phyloP scores from a whole-genome alignment of 495 filamentous ascomycete genomes.

The Xylaria castorea region DNA sequence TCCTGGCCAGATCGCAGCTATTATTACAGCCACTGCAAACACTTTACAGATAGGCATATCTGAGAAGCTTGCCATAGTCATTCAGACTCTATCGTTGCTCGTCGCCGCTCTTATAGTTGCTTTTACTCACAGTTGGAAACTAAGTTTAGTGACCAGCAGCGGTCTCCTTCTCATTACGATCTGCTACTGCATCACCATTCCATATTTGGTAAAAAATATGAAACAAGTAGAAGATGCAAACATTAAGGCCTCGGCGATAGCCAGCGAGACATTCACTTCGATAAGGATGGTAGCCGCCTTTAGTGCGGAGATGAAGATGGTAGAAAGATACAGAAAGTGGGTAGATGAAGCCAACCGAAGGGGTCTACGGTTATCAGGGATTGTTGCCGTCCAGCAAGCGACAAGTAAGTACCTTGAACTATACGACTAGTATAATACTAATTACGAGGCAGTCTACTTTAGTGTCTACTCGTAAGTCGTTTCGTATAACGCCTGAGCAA shows the following conservation, averaged over 20 bases:
- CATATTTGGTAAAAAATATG: constrained; percentile 63
- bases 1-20: constrained; percentile 59
- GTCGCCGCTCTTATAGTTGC: constrained; percentile 60
- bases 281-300: constrained; percentile 69
- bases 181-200: constrained; percentile 61
- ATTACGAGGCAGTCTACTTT: constrained; percentile 48
- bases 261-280: constrained; percentile 63
- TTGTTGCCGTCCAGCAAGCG: constrained; percentile 54
- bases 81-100: constrained; percentile 61
- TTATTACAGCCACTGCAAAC: constrained; percentile 69
- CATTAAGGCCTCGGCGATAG: constrained; percentile 65
- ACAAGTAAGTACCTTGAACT: constrained; percentile 41
- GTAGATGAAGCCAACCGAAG: constrained; percentile 63
- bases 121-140: constrained; percentile 62
- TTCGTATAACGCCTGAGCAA: background rate
- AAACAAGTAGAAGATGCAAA: constrained; percentile 62
- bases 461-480: constrained; percentile 50
- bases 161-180: constrained; percentile 62
- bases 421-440: background rate
- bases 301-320: constrained; percentile 64
- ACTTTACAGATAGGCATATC: constrained; percentile 71
- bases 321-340: constrained; percentile 59
- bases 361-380: constrained; percentile 58
- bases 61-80: constrained; percentile 61
- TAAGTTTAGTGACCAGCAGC: constrained; percentile 63